Base-by-base conservation (phyloP, 768 basidiomycete genomes). In the Tricholoma matsutake region DNA sequence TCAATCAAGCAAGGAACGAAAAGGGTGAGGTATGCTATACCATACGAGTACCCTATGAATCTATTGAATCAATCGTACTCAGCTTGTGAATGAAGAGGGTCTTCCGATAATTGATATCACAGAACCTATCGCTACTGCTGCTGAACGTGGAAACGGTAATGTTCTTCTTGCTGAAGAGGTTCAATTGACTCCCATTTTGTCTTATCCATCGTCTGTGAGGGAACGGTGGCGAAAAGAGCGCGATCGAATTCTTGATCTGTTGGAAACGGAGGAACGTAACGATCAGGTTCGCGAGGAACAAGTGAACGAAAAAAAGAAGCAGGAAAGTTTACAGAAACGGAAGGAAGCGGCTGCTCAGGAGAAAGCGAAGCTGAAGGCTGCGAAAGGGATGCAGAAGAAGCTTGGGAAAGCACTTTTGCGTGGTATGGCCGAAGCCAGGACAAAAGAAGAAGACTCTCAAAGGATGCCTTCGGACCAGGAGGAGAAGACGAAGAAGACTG, bases 71-170 rank as follows among this genome's bases (percentile, higher is more conserved):
- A n/a, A 29, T 57, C 41, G 68, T 64, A 31, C 37, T 6, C 61
- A 92, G 90, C 77, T 87, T 56, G 65, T 88, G 41, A 89, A 89
- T 66, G 89, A 91, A 66, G 90, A 93, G 53, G 90, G 89, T 3
- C 81, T 90, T 39, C 91, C 91, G 10, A 87, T 93, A 63, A 78
- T 92, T 61, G 91, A 93, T 37, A 87, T 93, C 59, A 81, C 80
- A 31, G 91, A 93, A 67, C 85, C 84, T 43, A 66, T 81, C 4
- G 54, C 72, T 20, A 73, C 68, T 29, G 56, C 60, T 28, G 64
- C 65, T 41, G 63, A 65, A 13, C 31, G 56, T n/a, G 57, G 57
- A 20, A 55, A 65, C 1, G 57, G 65, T 9, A 47, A 67, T 31
- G 56, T 68, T 7, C 49, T 65, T n/a, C 56, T 71, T 18, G 57